These are phyloP conservation scores for Fomitopsis pulvina DNA, from an alignment of 768 basidiomycete species.

Conservation along the genomic window DNA sequence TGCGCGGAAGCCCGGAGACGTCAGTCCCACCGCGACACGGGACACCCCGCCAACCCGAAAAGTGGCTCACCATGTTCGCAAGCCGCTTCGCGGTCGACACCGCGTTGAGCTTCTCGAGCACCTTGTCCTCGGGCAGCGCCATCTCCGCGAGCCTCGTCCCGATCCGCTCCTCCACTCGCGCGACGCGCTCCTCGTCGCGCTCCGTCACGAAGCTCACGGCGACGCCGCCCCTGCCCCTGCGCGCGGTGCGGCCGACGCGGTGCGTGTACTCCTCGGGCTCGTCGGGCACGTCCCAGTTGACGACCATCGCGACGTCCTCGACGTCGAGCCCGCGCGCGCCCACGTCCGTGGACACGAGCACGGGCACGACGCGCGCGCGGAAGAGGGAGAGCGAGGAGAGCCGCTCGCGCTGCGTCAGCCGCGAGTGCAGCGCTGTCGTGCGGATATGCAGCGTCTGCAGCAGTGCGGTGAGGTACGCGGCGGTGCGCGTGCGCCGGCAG, in stretches of 20 bases:
- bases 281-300: slow-evolving; percentile 95
- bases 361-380: slow-evolving; percentile 79
- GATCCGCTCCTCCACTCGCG: slow-evolving; percentile 81
- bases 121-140: slow-evolving; percentile 68
- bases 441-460: slow-evolving; percentile 77
- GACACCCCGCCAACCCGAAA: neutral
- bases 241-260: slow-evolving; percentile 89
- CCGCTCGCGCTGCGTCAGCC: slow-evolving; percentile 88
- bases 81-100: slow-evolving; percentile 93
- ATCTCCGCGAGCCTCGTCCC: slow-evolving; percentile 75
- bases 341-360: slow-evolving; percentile 92
- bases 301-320: slow-evolving; percentile 90
- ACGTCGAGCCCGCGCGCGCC: slow-evolving; percentile 95
- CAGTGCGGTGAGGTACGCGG: slow-evolving; percentile 79
- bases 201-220: slow-evolving; percentile 96
- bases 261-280: slow-evolving; percentile 94
- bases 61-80: slow-evolving; percentile 76
- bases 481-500: slow-evolving; percentile 77
- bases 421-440: slow-evolving; percentile 86
- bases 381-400: slow-evolving; percentile 81
- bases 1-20: slow-evolving; percentile 21
- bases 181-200: slow-evolving; percentile 77
- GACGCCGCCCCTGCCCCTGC: slow-evolving; percentile 83
- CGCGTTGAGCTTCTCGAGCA: slow-evolving; percentile 76
- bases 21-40: neutral